Conservation (phyloP, 345 rosid genomes). For the Syzygium jambos region DNA sequence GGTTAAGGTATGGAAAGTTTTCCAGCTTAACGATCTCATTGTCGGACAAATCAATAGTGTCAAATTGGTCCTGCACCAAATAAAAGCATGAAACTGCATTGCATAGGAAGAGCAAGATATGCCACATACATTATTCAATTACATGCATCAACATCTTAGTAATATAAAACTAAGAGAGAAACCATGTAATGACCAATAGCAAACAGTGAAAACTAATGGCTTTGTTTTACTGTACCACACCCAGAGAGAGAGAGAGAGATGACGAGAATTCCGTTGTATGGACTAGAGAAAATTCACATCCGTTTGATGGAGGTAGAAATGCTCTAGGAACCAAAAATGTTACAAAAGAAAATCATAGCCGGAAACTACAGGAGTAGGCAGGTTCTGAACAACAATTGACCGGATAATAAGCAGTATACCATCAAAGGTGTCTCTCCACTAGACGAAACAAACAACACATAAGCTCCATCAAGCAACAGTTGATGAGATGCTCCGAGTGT, state of each 20-base stretch:
- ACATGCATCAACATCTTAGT: background rate
- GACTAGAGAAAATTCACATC: background rate
- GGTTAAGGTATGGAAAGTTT: constrained; percentile 77
- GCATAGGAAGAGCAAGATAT: background rate
- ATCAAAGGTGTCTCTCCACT: background rate
- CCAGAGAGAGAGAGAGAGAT: background rate
- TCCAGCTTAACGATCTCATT: constrained; percentile 99
- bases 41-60: constrained; percentile 92
- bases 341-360: background rate
- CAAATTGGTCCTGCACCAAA: constrained; percentile 85
- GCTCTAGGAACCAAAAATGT: background rate
- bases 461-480: background rate
- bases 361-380: background rate
- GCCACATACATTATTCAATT: background rate
- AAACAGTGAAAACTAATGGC: background rate
- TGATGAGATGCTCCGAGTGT: background rate
- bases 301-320: background rate
- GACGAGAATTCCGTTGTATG: background rate
- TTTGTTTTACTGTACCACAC: background rate
- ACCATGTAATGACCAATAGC: background rate
- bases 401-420: background rate
- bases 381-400: background rate
- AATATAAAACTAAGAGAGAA: background rate
- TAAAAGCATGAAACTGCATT: background rate
- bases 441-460: background rate